These are phyloP conservation scores for Diaporthe ilicicola DNA, from an alignment of 2,329 filamentous ascomycete genomes.

Conservation along the genomic window DNA sequence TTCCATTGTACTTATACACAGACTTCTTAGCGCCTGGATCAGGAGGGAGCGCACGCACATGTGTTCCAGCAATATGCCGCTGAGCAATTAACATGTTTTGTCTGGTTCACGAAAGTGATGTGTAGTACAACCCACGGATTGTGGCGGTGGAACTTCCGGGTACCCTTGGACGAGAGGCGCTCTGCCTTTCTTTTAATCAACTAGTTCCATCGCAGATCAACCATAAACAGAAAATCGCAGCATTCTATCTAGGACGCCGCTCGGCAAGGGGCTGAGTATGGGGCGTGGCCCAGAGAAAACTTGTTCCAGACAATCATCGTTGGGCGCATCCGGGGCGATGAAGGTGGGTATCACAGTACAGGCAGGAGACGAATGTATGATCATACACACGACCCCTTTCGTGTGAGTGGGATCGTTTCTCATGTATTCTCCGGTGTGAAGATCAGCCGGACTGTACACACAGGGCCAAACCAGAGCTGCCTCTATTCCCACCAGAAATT, in stretches of 20 bases:
- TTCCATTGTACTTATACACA: neutral
- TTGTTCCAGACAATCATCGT: neutral
- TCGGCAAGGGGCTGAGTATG: neutral
- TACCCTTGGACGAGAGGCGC: neutral
- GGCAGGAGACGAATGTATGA: neutral
- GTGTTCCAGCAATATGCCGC: neutral
- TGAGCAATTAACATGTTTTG: conserved; percentile 11
- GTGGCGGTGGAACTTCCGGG: neutral
- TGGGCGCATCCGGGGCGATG: neutral
- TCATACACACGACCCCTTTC: neutral
- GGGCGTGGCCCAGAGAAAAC: neutral
- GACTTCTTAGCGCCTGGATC: neutral
- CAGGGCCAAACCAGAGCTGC: neutral
- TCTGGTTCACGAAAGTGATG: neutral
- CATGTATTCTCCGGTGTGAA: neutral
- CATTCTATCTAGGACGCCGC: conserved; percentile 3
- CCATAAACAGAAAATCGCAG: neutral
- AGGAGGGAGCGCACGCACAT: neutral
- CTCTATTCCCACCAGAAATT: no score
- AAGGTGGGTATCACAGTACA: neutral
- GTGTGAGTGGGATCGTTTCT: neutral
- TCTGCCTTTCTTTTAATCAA: neutral
- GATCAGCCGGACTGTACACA: no score
- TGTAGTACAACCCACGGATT: neutral
- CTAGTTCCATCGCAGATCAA: neutral